Evolutionary conservation across 192 early-diverging fungal genomes (phyloP).

Genomic region (Gigaspora rosea): DNA sequence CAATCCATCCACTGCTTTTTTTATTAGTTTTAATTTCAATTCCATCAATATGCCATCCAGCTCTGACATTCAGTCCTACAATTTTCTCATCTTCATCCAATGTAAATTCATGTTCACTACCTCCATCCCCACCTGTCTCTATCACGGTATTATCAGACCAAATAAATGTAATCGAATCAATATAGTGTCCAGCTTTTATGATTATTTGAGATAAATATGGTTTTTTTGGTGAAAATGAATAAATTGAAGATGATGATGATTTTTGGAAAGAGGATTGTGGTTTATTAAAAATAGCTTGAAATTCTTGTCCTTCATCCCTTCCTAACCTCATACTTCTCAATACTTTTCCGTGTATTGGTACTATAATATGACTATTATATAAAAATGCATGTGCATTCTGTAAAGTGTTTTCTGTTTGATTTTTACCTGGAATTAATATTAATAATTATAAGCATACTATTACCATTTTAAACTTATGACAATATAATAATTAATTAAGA

Average conservation of each 20-base stretch:
- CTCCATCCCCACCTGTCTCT: constrained; percentile 47
- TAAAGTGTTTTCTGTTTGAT: constrained; percentile 18
- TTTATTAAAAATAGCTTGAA: constrained; percentile 27
- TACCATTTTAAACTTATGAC: no score
- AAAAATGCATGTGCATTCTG: neutral
- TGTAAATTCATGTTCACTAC: constrained; percentile 35
- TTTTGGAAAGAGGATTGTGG: neutral
- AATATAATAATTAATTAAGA: no score
- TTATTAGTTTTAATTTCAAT: constrained; percentile 54
- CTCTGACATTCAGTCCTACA: constrained; percentile 47
- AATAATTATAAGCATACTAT: no score
- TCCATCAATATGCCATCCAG: constrained; percentile 66
- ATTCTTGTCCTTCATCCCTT: neutral
- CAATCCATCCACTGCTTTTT: constrained; percentile 59
- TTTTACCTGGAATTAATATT: neutral
- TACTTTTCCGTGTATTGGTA: constrained; percentile 1
- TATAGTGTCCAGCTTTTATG: constrained; percentile 46
- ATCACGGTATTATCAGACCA: constrained; percentile 47
- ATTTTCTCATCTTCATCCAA: constrained; percentile 54
- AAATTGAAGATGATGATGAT: neutral
- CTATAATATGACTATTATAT: neutral
- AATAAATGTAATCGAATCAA: constrained; percentile 55
- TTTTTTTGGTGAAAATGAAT: neutral
- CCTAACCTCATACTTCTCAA: constrained; percentile 31
- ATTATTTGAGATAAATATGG: neutral